Conservation (phyloP, 1,284 basidiomycete genomes). For the Amylostereum chailletii region DNA sequence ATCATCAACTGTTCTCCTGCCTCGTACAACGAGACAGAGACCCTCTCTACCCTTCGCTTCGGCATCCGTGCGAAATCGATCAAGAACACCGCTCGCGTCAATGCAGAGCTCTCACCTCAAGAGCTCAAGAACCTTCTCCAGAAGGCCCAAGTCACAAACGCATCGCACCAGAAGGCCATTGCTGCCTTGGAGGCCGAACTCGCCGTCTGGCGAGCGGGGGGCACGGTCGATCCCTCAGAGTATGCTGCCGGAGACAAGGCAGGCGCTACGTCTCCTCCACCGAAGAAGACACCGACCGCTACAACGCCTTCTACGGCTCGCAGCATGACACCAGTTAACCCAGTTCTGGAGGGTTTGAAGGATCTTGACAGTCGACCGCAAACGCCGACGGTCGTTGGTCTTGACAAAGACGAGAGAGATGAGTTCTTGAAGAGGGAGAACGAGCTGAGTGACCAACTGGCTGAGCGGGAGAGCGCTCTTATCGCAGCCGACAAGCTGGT, state of each 20-base stretch:
- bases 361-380: conserved; percentile 76
- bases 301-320: conserved; percentile 41
- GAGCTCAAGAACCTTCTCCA: conserved; percentile 91
- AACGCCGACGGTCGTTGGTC: conserved; percentile 75
- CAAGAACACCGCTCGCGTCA: conserved; percentile 99
- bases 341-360: conserved; percentile 68
- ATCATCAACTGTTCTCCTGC: conserved; percentile 99
- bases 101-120: conserved; percentile 93
- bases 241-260: conserved; percentile 70
- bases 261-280: conserved; percentile 25
- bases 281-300: conserved; percentile 58
- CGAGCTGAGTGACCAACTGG: conserved; percentile 89
- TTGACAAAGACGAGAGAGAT: conserved; percentile 96
- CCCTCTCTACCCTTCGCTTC: conserved; percentile 94
- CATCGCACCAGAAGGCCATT: conserved; percentile 82
- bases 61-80: conserved; percentile 99
- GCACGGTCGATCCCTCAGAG: conserved; percentile 76
- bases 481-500: conserved; percentile 69
- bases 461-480: conserved; percentile 83
- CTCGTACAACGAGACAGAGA: conserved; percentile 95
- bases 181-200: conserved; percentile 88
- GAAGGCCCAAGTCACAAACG: conserved; percentile 85
- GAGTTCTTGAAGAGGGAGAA: conserved; percentile 97
- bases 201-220: conserved; percentile 85
- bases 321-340: conserved; percentile 72